A percentile compares a stretch with the other conserved stretches of the same genome.
Conservation (phyloP, 2,329 filamentous ascomycete genomes). For the Talaromyces piceae region DNA sequence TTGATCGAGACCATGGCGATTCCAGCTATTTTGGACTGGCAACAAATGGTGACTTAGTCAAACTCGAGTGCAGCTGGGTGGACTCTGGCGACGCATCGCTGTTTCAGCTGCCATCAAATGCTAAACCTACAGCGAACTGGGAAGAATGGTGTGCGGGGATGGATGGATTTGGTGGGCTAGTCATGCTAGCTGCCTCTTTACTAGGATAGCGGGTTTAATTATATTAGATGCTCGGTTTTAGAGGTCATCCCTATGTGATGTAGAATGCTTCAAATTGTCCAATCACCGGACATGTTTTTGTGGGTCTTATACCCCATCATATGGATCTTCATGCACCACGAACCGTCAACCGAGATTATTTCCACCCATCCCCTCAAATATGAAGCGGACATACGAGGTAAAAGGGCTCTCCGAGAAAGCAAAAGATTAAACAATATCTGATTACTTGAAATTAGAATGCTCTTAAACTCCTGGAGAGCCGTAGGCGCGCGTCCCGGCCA, state of each 20-base stretch:
- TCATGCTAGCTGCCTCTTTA: conserved; percentile 40
- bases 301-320: not conserved
- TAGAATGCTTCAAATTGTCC: not conserved
- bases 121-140: conserved; percentile 27
- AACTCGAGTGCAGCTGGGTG: not conserved
- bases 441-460: conserved; percentile 16
- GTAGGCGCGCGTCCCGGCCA: conserved; percentile 17
- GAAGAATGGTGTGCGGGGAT: conserved; percentile 42
- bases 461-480: conserved; percentile 16
- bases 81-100: not conserved
- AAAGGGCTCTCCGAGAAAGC: not conserved
- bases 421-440: not conserved
- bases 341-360: not conserved
- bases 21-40: not conserved
- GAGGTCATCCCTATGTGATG: too few relatives aligned
- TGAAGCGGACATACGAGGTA: conserved; percentile 1
- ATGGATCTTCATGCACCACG: not conserved
- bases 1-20: conserved; percentile 15
- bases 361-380: not conserved
- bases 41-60: conserved; percentile 3
- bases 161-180: conserved; percentile 39
- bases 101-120: not conserved
- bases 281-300: not conserved
- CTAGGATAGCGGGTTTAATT: too few relatives aligned
- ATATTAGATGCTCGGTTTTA: too few relatives aligned